Evolutionary conservation across 768 basidiomycete species (phyloP).

Genomic region (Pisolithus tinctorius): DNA sequence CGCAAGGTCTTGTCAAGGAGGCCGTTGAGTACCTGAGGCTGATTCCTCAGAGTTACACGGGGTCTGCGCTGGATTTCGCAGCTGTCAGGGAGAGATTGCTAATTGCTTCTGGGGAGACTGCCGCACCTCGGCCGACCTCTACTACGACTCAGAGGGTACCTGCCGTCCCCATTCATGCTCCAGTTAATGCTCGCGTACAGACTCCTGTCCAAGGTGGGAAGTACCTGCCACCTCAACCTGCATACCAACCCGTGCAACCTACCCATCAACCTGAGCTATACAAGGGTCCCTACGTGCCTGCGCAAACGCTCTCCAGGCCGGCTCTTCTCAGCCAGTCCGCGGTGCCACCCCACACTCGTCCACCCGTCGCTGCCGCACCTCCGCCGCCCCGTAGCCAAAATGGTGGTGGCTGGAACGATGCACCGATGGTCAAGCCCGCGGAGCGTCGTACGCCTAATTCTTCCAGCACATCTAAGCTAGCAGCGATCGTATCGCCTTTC

Average conservation of each 20-base stretch:
- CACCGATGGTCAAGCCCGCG: constrained; percentile 43
- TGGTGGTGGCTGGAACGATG: constrained; percentile 85
- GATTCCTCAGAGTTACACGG: constrained; percentile 74
- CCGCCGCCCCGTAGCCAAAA: constrained; percentile 62
- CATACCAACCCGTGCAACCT: constrained; percentile 29
- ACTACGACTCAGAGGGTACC: constrained; percentile 23
- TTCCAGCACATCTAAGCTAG: constrained; percentile 44
- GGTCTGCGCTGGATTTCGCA: constrained; percentile 39
- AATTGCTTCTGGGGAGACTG: constrained; percentile 27
- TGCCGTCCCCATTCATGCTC: constrained; percentile 1
- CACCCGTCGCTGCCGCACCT: constrained; percentile 37
- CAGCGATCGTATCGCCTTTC: constrained; percentile 85
- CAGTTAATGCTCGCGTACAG: constrained; percentile 24
- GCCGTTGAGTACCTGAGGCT: constrained; percentile 74
- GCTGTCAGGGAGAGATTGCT: constrained; percentile 42
- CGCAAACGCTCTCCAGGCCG: constrained; percentile 31
- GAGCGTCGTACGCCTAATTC: constrained; percentile 48
- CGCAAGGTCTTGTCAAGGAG: constrained; percentile 83
- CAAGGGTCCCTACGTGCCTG: constrained; percentile 2
- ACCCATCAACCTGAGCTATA: constrained; percentile 7
- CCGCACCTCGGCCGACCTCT: constrained; percentile 25
- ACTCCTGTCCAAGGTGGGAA: constrained; percentile 17
- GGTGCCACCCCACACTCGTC: constrained; percentile 39
- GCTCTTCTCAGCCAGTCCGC: constrained; percentile 34
- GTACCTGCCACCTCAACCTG: constrained; percentile 14